Base-by-base conservation (phyloP, 2,329 filamentous ascomycete genomes). In the Botryotinia calthae region DNA sequence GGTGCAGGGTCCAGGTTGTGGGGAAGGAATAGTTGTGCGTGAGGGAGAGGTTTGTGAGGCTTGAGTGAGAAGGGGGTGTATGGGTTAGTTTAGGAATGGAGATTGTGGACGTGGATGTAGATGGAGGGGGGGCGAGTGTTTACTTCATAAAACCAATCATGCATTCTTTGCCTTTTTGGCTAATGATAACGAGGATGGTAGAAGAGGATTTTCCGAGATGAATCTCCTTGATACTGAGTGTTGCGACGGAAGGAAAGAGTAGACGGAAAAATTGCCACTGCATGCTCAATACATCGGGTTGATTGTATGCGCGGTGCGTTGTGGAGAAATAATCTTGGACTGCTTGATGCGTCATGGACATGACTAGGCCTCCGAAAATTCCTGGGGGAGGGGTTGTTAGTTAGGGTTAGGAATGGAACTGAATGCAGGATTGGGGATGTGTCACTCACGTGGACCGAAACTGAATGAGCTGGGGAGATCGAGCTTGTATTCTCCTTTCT, bases 141-240 rank as follows among this genome's bases (percentile, higher is more conserved):
- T 48, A 65, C 63, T 46, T 65, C 16, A 51, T 25, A 31, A 65
- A 51, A 22, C 63, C 63, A 25, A 65, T 65, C 44, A 65, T 65
- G 44, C 63, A 65, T 9, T 65, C 63, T 51, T 51, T 65, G 7
- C 28, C 42, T n/a, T 31, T 65, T 22, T 65, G 63, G 25, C 63
- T 51, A 10, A 65, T 18, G 16, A 25, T 65, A 12, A 65, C 44
- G 12, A 65, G 40, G n/a, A 51, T 34, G 12, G 63, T 65, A 4
- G 63, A 65, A 31, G 63, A 51, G 8, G 14, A n/a, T 31, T 48
- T 65, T 1, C 42, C 40, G 4, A 65, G 25, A 31, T 65, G 63
- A 9, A 65, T 31, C 5, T 65, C 63, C 31, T 18, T 51, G 8
- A 65, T 65, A 5, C 8, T 28, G 5, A 65, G 4, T 22, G 28